A percentile compares a stretch with the other conserved stretches of the same genome.
Conservation (phyloP, 495 filamentous ascomycete genomes). For the Daldinia loculata region DNA sequence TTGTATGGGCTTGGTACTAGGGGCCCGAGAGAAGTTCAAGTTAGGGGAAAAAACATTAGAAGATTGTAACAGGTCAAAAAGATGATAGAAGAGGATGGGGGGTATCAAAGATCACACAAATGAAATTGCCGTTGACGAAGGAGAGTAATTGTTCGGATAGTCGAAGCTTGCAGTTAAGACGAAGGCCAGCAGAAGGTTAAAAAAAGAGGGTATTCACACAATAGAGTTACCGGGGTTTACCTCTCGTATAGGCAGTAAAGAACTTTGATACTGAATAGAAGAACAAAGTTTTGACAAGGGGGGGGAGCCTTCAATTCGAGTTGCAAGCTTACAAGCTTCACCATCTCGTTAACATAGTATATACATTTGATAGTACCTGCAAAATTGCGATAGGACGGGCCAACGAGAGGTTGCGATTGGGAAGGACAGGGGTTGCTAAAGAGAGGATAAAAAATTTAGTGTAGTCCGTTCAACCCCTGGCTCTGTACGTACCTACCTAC, state of each 20-base stretch:
- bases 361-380: slow-evolving; percentile 7
- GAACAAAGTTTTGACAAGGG: slow-evolving; percentile 31
- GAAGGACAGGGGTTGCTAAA: background rate
- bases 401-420: slow-evolving; percentile 10
- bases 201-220: slow-evolving; percentile 41
- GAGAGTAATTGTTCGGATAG: slow-evolving; percentile 33
- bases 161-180: slow-evolving; percentile 36
- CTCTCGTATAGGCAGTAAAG: slow-evolving; percentile 40
- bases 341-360: background rate
- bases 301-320: background rate
- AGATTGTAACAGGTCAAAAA: slow-evolving; percentile 22
- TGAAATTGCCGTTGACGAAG: slow-evolving; percentile 33
- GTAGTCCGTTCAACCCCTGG: slow-evolving; percentile 17
- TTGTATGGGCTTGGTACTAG: slow-evolving; percentile 5
- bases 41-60: slow-evolving; percentile 27
- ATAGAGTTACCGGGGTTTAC: slow-evolving; percentile 39
- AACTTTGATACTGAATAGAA: slow-evolving; percentile 34
- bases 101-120: slow-evolving; percentile 44
- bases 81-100: slow-evolving; percentile 33
- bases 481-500: background rate
- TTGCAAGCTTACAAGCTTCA: background rate
- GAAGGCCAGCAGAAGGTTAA: slow-evolving; percentile 36
- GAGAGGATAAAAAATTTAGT: slow-evolving; percentile 17
- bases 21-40: slow-evolving; percentile 16
- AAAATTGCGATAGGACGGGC: slow-evolving; percentile 1